phyloP scores from a whole-genome alignment of 495 filamentous ascomycete species.

The Aspergillus mulundensis region DNA sequence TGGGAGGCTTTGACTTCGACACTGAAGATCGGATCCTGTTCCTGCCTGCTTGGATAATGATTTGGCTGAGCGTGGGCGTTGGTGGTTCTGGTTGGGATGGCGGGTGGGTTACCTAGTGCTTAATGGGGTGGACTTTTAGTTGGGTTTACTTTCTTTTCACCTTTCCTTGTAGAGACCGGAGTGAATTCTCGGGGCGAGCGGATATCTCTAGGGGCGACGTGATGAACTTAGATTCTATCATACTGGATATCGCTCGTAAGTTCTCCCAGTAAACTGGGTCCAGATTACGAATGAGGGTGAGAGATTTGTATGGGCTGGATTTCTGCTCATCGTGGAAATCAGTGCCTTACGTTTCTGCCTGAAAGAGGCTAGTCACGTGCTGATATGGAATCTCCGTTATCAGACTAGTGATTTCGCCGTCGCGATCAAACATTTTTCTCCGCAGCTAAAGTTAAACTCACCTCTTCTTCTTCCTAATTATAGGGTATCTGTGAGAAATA shows the following conservation, averaged over 20 bases:
- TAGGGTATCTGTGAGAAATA: not conserved
- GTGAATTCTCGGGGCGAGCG: too few species aligned
- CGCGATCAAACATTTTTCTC: constrained; percentile 11
- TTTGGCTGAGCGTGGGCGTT: not conserved
- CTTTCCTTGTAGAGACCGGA: too few species aligned
- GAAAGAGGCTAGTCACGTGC: not conserved
- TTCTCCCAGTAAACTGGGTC: too few species aligned
- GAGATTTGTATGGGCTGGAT: too few species aligned
- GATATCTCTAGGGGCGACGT: too few species aligned
- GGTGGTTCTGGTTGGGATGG: not conserved
- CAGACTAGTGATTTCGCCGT: not conserved
- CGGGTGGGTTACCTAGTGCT: not conserved
- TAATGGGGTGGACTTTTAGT: not conserved
- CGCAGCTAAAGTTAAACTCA: not conserved
- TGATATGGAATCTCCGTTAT: not conserved
- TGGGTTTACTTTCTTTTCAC: not conserved
- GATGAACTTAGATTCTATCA: too few species aligned
- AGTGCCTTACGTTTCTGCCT: too few species aligned
- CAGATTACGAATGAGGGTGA: too few species aligned
- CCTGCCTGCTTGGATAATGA: not conserved
- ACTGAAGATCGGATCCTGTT: not conserved
- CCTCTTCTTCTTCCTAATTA: not conserved
- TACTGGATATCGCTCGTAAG: too few species aligned
- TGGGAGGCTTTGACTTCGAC: not conserved
- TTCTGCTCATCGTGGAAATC: too few species aligned